Conservation (phyloP, 164 flowering plant genomes). For the Euptelea pleiosperma region DNA sequence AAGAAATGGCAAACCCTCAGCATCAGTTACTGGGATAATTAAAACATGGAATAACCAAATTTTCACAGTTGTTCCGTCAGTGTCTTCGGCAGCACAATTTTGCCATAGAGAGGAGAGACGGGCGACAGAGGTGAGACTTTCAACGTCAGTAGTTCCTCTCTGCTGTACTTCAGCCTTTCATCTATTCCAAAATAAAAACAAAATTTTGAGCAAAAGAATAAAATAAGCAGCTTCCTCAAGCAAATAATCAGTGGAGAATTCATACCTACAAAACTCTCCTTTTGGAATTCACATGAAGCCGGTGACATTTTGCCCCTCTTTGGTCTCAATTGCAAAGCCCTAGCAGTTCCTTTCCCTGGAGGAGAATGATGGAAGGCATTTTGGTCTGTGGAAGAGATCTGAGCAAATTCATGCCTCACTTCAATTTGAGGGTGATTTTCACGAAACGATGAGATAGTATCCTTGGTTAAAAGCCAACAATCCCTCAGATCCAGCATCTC, state of each 20-base stretch:
- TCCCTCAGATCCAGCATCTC: conserved; percentile 61
- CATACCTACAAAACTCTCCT: conserved; percentile 36
- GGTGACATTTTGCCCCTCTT: conserved; percentile 21
- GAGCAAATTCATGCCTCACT: conserved; percentile 60
- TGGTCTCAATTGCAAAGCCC: conserved; percentile 16
- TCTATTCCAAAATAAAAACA: conserved; percentile 37
- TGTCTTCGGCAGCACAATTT: conserved; percentile 1
- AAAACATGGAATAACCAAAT: background rate
- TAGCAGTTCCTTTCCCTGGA: conserved; percentile 24
- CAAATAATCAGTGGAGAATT: conserved; percentile 4
- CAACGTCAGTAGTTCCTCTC: conserved; percentile 62
- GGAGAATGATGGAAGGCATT: conserved; percentile 14
- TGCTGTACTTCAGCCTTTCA: conserved; percentile 80
- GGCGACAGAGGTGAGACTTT: conserved; percentile 32
- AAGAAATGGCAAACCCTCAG: no score
- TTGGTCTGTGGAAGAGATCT: conserved; percentile 17
- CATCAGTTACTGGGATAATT: no score
- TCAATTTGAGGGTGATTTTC: conserved; percentile 49
- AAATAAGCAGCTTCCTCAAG: background rate
- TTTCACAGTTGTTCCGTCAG: background rate
- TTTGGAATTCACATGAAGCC: conserved; percentile 17
- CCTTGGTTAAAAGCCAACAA: conserved; percentile 82
- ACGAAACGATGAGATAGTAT: conserved; percentile 42
- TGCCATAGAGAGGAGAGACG: conserved; percentile 10
- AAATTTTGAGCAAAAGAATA: background rate